These are phyloP conservation scores for Coemansia sp. DNA, from an alignment of 192 early-diverging fungal species.

Conservation along the genomic window DNA sequence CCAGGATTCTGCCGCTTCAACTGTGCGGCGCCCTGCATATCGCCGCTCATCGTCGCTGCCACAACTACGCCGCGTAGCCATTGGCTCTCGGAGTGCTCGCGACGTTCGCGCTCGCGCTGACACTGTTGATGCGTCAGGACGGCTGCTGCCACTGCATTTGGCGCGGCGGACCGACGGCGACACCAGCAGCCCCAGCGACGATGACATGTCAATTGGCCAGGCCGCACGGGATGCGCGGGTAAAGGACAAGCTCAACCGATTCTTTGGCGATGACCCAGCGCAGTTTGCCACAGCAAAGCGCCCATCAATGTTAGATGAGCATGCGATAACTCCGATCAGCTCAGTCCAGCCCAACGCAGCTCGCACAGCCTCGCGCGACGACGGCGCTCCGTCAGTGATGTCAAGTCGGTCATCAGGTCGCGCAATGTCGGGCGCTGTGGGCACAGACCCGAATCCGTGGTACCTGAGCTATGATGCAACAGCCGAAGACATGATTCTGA, in stretches of 20 bases:
- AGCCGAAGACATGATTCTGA: constrained; percentile 73
- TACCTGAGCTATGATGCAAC: constrained; percentile 78
- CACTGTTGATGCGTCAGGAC: constrained; percentile 39
- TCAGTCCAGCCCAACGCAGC: constrained; percentile 21
- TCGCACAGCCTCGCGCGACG: constrained; percentile 43
- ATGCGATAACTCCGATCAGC: constrained; percentile 30
- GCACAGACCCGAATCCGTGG: constrained; percentile 61
- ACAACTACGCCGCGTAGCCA: constrained; percentile 30
- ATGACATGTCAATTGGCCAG: constrained; percentile 11
- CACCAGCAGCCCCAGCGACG: constrained; percentile 12
- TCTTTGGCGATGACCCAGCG: constrained; percentile 62
- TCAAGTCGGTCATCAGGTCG: constrained; percentile 38
- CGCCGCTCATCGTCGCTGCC: constrained; percentile 50
- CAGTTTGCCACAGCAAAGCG: constrained; percentile 29
- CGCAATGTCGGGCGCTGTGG: constrained; percentile 25
- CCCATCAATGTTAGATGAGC: constrained; percentile 26
- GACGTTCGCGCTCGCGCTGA: constrained; percentile 44
- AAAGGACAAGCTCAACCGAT: constrained; percentile 59
- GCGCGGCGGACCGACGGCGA: constrained; percentile 23
- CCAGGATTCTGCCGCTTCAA: background rate
- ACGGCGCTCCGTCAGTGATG: constrained; percentile 30
- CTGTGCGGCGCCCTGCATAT: constrained; percentile 20
- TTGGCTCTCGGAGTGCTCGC: background rate
- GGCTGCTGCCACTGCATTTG: constrained; percentile 34
- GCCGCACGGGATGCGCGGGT: constrained; percentile 36